Evolutionary conservation across 176 grass and related monocot species (phyloP), one percentile per base, ranked within the genome.

Genomic region (Juncus inflexus): DNA sequence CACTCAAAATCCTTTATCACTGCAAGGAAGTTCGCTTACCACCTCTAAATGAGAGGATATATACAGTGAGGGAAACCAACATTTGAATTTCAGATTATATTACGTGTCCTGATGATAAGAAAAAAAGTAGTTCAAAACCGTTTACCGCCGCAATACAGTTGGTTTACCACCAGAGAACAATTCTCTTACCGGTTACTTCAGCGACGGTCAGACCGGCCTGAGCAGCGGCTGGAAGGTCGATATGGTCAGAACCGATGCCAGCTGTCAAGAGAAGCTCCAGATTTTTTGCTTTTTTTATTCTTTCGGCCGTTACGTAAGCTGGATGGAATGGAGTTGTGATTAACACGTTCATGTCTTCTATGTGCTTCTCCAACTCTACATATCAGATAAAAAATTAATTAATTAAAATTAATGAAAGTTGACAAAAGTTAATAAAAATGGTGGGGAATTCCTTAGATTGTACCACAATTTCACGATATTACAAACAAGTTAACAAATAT

Each of bases 241-340:
- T 82, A 67, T 90, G 87, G 50, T 96, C 91, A 0, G 92, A 96
- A 11, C 92, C 92, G 51, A 96, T 91, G 62, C 92, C 87, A 72
- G 92, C 87, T 0, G 92, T 91, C 19, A 97, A 85, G 61, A 97
- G 82, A 63, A 91, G 87, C 71, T 91, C 78, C 11, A 97, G 78
- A 39, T 97, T 97, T 51, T 91, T 89, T 9, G 92, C 82, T 78
- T 66, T 84, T 66, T 97, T 97, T 40, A 97, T 97, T 68, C 87
- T 85, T 49, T 97, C 87, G 6, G 81, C 85, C 4, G 82, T 84
- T 55, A 97, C 92, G 81, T 96, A 96, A 8, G 87, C 91, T 28
- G 91, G 91, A 73, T 91, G 91, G 67, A 96, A 96, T 0, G 87
- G 91, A 36, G 91, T 96, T n/a, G 91, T 88, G 73, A 96, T 96